Evolutionary conservation across 1,284 basidiomycete species (phyloP), one percentile per base, ranked within the genome.

Genomic region (Apiotrichum gamsii): DNA sequence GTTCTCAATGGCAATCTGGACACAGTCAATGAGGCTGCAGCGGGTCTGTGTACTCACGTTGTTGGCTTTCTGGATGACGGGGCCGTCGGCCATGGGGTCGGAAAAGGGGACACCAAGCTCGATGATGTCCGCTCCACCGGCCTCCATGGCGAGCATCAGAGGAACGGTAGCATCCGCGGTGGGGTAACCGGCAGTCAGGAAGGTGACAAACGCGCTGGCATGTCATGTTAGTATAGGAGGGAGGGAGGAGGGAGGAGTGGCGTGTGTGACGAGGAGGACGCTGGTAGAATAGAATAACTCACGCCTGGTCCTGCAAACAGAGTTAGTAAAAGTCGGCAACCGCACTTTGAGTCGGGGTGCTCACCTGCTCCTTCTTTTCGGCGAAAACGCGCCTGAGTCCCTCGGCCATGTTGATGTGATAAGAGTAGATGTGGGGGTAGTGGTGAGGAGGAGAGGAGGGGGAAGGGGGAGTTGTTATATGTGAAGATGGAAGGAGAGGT

Each of bases 41-140:
- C n/a, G n/a, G n/a, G n/a, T n/a, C n/a, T n/a, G n/a, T n/a, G n/a
- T n/a, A 73, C 84, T 58, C 52, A 93, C 90, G 29, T 85, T 85
- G 73, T 96, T 97, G 36, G 87, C 82, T 58, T 85, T 84, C 69
- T 97, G 94, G 56, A 98, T 97, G 5, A 83, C 82, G 18, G 84
- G 85, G 0, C 94, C 87, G 74, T 98, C 94, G 1, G 90, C 94
- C 60, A 91, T 88, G 9, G 94, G 94, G 75, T 98, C 94, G 48
- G 87, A 91, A 76, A 96, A 97, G 0, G 91, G 94, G 30, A 97
- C 80, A 21, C 95, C 95, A 28, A 98, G 80, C 73, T 98, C 94
- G 57, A 98, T 94, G 57, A 97, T 82, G 70, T 97, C 91, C 38
- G 89, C 82, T 19, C 94, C 95, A 39, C 93, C 94, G 37, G 80